phyloP scores from a whole-genome alignment of 1,139 yeast species.

The Geotrichum citri-aurantii region DNA sequence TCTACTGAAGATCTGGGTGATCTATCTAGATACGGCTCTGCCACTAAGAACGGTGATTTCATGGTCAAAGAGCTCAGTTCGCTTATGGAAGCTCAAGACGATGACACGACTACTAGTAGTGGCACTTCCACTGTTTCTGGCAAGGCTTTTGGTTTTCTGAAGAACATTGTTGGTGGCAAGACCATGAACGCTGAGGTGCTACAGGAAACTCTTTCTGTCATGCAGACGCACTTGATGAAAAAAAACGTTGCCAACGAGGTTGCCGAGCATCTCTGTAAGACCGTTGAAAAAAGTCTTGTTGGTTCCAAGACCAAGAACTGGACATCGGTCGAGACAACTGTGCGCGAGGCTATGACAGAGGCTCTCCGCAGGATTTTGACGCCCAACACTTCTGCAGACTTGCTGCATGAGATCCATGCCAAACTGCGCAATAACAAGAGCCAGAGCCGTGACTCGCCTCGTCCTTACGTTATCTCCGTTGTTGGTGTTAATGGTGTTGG shows the following conservation, averaged over 20 bases:
- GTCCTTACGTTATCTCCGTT: constrained; percentile 88
- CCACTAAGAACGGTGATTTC: constrained; percentile 45
- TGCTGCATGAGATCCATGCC: constrained; percentile 73
- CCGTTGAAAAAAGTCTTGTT: constrained; percentile 53
- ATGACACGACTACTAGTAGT: constrained; percentile 24
- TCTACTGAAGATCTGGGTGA: constrained; percentile 38
- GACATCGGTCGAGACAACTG: constrained; percentile 56
- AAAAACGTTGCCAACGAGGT: constrained; percentile 53
- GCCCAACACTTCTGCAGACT: constrained; percentile 86
- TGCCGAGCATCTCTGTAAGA: constrained; percentile 51
- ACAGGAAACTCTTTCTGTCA: constrained; percentile 39
- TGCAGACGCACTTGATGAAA: constrained; percentile 45
- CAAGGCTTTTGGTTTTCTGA: constrained; percentile 49
- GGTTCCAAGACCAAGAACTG: constrained; percentile 65
- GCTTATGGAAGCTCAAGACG: constrained; percentile 31
- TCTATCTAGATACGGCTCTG: constrained; percentile 44
- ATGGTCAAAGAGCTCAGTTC: constrained; percentile 39
- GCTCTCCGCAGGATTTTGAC: constrained; percentile 80
- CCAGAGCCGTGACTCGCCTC: constrained; percentile 24
- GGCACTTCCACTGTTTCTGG: constrained; percentile 25
- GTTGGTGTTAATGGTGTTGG: constrained; percentile 99
- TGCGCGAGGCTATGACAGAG: constrained; percentile 61
- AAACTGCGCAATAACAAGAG: constrained; percentile 33
- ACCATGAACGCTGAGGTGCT: constrained; percentile 46
- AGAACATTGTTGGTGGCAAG: constrained; percentile 57